Evolutionary conservation across 495 filamentous ascomycete species (phyloP), one percentile per base, ranked within the genome.

Genomic region (Daldinia childiae): DNA sequence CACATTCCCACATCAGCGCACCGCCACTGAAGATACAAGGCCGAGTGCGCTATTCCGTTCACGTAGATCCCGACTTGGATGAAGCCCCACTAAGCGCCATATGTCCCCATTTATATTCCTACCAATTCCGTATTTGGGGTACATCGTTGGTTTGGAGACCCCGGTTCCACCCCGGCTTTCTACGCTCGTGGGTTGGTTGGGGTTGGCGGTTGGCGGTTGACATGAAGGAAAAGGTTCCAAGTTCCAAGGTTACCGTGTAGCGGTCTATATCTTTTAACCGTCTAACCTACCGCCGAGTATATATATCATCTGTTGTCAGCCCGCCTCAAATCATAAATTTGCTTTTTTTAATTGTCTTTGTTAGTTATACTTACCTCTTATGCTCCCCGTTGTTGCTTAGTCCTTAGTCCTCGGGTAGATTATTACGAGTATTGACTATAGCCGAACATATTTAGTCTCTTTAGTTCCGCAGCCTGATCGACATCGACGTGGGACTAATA

Each of bases 1-100:
- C 65, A 58, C 61, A 64, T 61, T 64, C 60, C 60, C 60, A 58
- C 62, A 43, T 60, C 41, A 52, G 15, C 32, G 56, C 56, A 48
- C 45, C 57, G 56, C 65, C 41, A 54, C 58, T 62, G 62, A 64
- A 64, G 32, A 57, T 48, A 68, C 60, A 8, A 64, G 61, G 59
- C 65, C 61, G 12, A 34, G 24, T 2, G 3, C 24, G 29, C 38
- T 60, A 68, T 66, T 30, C 58, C 66, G 36, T 52, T 38, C 41
- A 63, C 34, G 69, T 64, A 51, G 64, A 67, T 67, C 63, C 43
- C 63, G 54, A 58, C 36, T 54, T 24, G 45, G 30, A 57, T 29
- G 14, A n/a, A 15, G 19, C 63, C 58, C 69, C 58, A 59, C 64
- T 29, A 51, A 54, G 50, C 14, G 27, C 50, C 50, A 54, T 30